Percentiles rank a stretch among this genome's conserved stretches.
phyloP scores from a whole-genome alignment of 805 yeast genomes.

The Candida quercuum region DNA sequence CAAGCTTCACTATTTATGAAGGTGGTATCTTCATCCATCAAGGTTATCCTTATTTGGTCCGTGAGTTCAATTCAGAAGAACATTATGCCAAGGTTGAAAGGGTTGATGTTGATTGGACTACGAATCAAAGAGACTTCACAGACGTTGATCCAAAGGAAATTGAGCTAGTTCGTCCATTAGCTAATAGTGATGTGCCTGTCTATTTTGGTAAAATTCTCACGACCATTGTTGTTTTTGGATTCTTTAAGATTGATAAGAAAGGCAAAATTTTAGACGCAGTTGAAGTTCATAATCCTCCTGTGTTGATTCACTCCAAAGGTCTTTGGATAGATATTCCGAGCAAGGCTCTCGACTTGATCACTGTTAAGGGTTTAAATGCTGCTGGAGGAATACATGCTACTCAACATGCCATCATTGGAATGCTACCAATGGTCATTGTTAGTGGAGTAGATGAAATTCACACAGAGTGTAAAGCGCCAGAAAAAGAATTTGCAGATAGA shows the following conservation, averaged over 20 bases:
- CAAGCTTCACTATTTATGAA: slow-evolving; percentile 82
- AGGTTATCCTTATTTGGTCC: slow-evolving; percentile 83
- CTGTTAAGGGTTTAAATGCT: slow-evolving; percentile 51
- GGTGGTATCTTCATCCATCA: slow-evolving; percentile 95
- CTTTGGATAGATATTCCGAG: slow-evolving; percentile 87
- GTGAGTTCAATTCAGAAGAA: slow-evolving; percentile 77
- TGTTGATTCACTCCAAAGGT: slow-evolving; percentile 64
- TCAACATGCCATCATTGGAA: slow-evolving; percentile 81
- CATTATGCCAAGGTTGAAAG: slow-evolving; percentile 79
- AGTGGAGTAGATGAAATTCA: slow-evolving; percentile 74
- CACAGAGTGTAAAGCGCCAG: slow-evolving; percentile 97
- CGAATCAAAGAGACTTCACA: slow-evolving; percentile 86
- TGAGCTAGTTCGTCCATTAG: slow-evolving; percentile 54
- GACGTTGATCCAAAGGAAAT: slow-evolving; percentile 85
- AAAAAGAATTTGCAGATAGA: slow-evolving; percentile 82
- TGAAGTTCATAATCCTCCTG: slow-evolving; percentile 88
- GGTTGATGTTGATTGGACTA: slow-evolving; percentile 91
- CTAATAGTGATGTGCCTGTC: slow-evolving; percentile 49
- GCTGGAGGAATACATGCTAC: slow-evolving; percentile 98
- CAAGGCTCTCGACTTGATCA: slow-evolving; percentile 53
- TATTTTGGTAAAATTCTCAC: slow-evolving; percentile 72
- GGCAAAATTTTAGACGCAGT: slow-evolving; percentile 87
- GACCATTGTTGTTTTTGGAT: slow-evolving; percentile 84
- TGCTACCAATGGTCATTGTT: slow-evolving; percentile 67
- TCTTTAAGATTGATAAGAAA: slow-evolving; percentile 74